A percentile compares a stretch with the other conserved stretches of the same genome.
These are phyloP conservation scores for Leptodermis oblonga DNA, from an alignment of 257 asterid genomes.

Conservation along the genomic window DNA sequence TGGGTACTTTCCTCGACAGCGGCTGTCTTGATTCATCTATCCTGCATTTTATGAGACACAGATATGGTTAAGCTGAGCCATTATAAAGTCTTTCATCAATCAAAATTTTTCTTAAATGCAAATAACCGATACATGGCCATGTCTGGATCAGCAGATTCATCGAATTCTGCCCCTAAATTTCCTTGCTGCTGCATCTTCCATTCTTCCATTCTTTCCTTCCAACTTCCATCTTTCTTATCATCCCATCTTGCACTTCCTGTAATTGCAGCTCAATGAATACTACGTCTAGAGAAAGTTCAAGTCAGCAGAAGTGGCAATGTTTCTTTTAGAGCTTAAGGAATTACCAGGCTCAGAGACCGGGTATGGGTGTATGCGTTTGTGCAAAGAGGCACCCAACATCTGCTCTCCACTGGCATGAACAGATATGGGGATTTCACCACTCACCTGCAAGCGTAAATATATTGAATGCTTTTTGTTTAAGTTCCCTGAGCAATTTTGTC, in stretches of 20 bases:
- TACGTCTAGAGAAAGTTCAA: background rate
- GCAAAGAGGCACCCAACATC: conserved; percentile 56
- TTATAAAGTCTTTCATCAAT: background rate
- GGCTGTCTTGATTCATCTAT: conserved; percentile 96
- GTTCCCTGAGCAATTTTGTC: background rate
- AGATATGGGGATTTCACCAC: conserved; percentile 72
- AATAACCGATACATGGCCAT: conserved; percentile 50
- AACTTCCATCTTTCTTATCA: conserved; percentile 67
- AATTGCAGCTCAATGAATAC: conserved; percentile 4
- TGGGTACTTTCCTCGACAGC: conserved; percentile 85
- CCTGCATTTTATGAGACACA: conserved; percentile 40
- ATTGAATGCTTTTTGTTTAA: background rate
- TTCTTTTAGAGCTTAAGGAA: background rate
- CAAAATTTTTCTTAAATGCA: background rate
- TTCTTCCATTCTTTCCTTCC: conserved; percentile 98
- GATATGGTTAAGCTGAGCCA: background rate
- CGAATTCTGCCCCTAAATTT: conserved; percentile 55
- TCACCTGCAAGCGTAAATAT: conserved; percentile 46
- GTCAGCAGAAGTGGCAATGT: background rate
- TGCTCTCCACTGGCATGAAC: conserved; percentile 71
- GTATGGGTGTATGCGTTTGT: conserved; percentile 84
- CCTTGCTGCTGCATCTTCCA: conserved; percentile 97
- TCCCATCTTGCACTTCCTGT: conserved; percentile 88
- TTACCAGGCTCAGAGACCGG: conserved; percentile 60
- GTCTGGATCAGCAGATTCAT: conserved; percentile 67